A percentile compares a stretch with the other conserved stretches of the same genome.
phyloP scores from a whole-genome alignment of 2,329 filamentous ascomycete genomes.

The Ophiosphaerella narmari region DNA sequence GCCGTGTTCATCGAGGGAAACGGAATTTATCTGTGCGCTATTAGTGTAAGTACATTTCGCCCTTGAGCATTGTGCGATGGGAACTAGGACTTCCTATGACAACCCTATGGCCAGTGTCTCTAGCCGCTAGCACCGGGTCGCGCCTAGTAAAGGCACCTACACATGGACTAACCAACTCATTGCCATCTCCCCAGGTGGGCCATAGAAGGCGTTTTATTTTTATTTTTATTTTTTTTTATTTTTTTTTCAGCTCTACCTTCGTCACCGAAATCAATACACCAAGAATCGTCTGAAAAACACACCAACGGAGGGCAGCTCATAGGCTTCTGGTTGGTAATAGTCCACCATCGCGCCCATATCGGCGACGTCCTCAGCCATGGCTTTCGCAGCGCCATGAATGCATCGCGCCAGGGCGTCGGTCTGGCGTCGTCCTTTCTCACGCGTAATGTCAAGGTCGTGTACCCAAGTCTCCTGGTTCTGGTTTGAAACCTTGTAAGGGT shows the following conservation, averaged over 20 bases:
- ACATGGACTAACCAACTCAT: conserved; percentile 69
- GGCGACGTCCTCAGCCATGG: conserved; percentile 48
- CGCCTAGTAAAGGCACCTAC: conserved; percentile 65
- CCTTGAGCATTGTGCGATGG: background rate
- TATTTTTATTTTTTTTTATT: no score
- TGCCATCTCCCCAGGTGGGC: conserved; percentile 62
- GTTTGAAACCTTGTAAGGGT: no score
- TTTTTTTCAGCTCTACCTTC: conserved; percentile 62
- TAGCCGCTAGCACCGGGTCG: conserved; percentile 70
- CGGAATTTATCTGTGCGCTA: conserved; percentile 65
- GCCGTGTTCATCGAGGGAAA: conserved; percentile 64
- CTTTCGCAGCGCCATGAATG: conserved; percentile 58
- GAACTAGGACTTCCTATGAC: no score
- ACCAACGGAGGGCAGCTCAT: conserved; percentile 65
- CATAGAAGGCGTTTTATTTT: conserved; percentile 57
- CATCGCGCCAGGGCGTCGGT: no score
- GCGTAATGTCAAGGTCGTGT: no score
- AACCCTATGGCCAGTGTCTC: conserved; percentile 52
- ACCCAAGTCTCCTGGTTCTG: no score
- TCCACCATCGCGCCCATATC: conserved; percentile 59
- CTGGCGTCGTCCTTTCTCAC: no score
- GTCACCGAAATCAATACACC: conserved; percentile 68
- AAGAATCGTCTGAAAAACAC: conserved; percentile 66
- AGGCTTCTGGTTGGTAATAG: conserved; percentile 67
- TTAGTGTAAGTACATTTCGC: conserved; percentile 52